Evolutionary conservation across 129 eudicot genomes (phyloP).

Genomic region (Erigeron canadensis): DNA sequence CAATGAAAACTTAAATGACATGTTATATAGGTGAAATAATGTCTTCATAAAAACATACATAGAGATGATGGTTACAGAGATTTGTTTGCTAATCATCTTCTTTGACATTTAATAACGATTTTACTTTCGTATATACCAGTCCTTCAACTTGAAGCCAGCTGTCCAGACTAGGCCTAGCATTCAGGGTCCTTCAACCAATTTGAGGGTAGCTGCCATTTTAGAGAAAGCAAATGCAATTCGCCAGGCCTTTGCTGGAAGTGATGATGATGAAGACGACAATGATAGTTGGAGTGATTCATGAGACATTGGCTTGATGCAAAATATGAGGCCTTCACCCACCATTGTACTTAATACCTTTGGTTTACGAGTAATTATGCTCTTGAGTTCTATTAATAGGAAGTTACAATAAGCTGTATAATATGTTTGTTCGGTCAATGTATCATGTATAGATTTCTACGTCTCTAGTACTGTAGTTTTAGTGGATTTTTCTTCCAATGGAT

Average conservation of each 20-base stretch:
- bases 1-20: too few species aligned
- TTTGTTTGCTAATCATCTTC: background rate
- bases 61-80: background rate
- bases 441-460: conserved; percentile 34
- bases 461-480: conserved; percentile 15
- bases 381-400: conserved; percentile 20
- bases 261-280: conserved; percentile 67
- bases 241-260: conserved; percentile 85
- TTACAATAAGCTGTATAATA: conserved; percentile 30
- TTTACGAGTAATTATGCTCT: conserved; percentile 14
- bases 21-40: background rate
- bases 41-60: background rate
- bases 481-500: conserved; percentile 32
- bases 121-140: conserved; percentile 39
- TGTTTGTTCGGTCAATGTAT: conserved; percentile 13
- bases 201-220: conserved; percentile 83
- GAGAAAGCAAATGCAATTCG: conserved; percentile 86
- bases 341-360: conserved; percentile 30
- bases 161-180: conserved; percentile 65
- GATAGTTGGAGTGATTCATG: conserved; percentile 86
- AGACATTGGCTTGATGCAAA: conserved; percentile 27
- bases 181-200: conserved; percentile 76
- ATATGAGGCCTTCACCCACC: conserved; percentile 14
- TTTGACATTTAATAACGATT: conserved; percentile 15
- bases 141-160: conserved; percentile 82